Evolutionary conservation across 73 alveolate species (phyloP).

Genomic region (Paraurostyla sp.): DNA sequence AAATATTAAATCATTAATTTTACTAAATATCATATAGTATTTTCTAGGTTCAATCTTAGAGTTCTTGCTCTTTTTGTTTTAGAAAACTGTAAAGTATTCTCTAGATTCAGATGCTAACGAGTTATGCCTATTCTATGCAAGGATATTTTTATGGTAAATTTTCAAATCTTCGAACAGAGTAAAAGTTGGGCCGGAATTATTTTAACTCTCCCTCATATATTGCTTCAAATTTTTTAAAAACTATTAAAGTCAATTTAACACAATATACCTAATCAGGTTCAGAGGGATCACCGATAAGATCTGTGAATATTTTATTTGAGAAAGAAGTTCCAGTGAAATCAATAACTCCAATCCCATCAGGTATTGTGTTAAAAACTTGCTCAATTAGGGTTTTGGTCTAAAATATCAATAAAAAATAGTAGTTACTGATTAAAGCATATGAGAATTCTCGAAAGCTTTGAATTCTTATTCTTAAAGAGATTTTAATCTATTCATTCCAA

Average conservation of each 20-base stretch:
- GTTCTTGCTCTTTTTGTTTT: background rate
- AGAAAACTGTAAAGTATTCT: conserved; percentile 14
- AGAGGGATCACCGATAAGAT: conserved; percentile 25
- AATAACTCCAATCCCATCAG: conserved; percentile 54
- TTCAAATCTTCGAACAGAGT: conserved; percentile 17
- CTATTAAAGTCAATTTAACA: background rate
- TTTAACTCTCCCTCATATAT: background rate
- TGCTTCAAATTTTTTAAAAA: background rate
- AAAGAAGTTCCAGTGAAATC: conserved; percentile 47
- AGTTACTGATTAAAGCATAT: conserved; percentile 33
- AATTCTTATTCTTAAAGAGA: background rate
- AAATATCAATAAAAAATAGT: background rate
- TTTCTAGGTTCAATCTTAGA: conserved; percentile 39
- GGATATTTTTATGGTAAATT: conserved; percentile 1
- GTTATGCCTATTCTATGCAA: background rate
- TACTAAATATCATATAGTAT: conserved; percentile 43
- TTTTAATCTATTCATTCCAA: background rate
- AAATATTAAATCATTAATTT: background rate
- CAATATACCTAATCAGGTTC: background rate
- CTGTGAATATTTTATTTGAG: conserved; percentile 13
- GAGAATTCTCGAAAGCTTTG: conserved; percentile 5
- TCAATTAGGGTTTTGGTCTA: conserved; percentile 39
- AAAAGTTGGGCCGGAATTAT: background rate
- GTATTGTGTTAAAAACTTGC: conserved; percentile 31
- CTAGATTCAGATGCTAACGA: conserved; percentile 35